phyloP scores from a whole-genome alignment of 345 rosid species.

The Moricandia arvensis region DNA sequence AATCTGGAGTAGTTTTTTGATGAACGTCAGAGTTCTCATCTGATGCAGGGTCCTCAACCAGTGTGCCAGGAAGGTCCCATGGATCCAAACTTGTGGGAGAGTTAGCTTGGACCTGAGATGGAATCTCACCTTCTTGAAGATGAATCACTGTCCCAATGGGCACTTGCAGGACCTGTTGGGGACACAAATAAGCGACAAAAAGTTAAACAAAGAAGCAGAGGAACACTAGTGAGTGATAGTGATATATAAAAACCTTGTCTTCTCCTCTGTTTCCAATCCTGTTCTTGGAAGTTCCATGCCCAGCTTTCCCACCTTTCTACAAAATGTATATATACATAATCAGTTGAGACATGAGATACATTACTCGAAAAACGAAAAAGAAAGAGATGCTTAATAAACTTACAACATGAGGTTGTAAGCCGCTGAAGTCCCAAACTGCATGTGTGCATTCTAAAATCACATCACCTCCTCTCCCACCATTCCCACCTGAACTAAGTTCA shows the following conservation, averaged over 20 bases:
- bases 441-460: slow-evolving; percentile 80
- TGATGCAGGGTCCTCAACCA: slow-evolving; percentile 42
- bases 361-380: not conserved
- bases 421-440: slow-evolving; percentile 86
- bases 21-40: not conserved
- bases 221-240: not conserved
- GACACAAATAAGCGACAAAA: not conserved
- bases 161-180: slow-evolving; percentile 61
- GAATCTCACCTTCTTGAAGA: slow-evolving; percentile 73
- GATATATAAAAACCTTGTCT: slow-evolving; percentile 64
- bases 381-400: slow-evolving; percentile 21
- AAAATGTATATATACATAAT: not conserved
- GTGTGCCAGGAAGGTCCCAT: slow-evolving; percentile 87
- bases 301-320: slow-evolving; percentile 79
- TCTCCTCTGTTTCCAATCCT: slow-evolving; percentile 85
- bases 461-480: slow-evolving; percentile 97
- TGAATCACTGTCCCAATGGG: slow-evolving; percentile 93
- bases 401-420: slow-evolving; percentile 82
- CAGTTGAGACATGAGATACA: not conserved
- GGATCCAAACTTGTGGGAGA: slow-evolving; percentile 63
- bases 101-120: slow-evolving; percentile 40
- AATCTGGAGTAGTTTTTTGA: slow-evolving; percentile 26
- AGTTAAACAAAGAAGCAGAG: not conserved
- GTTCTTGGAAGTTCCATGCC: slow-evolving; percentile 78
- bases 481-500: slow-evolving; percentile 64